A percentile compares a stretch with the other conserved stretches of the same genome.
These are phyloP conservation scores for Mollisia scopiformis DNA, from an alignment of 2,329 filamentous ascomycete species.

Conservation along the genomic window DNA sequence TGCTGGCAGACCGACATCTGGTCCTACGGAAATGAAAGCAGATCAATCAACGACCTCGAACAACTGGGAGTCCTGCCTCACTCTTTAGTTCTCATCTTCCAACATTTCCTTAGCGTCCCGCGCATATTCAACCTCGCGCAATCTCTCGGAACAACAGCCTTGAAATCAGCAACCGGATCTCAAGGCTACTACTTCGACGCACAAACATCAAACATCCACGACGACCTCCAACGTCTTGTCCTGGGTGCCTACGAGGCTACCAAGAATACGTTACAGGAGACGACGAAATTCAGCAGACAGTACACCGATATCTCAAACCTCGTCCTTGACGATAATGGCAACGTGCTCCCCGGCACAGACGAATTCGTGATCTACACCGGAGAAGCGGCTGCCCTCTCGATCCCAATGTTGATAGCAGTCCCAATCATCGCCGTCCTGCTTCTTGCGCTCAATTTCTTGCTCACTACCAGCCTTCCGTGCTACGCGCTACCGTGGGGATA, in stretches of 20 bases:
- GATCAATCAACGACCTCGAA: conserved; percentile 18
- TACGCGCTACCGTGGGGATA: conserved; percentile 4
- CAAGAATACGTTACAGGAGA: conserved; percentile 29
- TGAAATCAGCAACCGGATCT: conserved; percentile 19
- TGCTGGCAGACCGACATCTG: conserved; percentile 33
- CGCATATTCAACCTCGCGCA: conserved; percentile 6
- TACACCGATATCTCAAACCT: conserved; percentile 3
- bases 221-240: conserved; percentile 34
- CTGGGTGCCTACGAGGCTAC: conserved; percentile 32
- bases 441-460: conserved; percentile 6
- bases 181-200: conserved; percentile 32
- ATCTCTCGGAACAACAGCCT: conserved; percentile 4
- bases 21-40: conserved; percentile 30
- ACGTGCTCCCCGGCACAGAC: neutral
- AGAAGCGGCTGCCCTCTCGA: conserved; percentile 33
- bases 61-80: conserved; percentile 17
- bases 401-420: conserved; percentile 29
- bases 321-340: neutral
- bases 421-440: conserved; percentile 10
- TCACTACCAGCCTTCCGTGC: conserved; percentile 7
- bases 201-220: conserved; percentile 26
- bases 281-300: conserved; percentile 25
- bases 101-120: conserved; percentile 7
- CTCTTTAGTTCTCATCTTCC: conserved; percentile 20
- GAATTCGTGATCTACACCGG: neutral